These are phyloP conservation scores for Penicillium dipodomyicola DNA, from an alignment of 495 filamentous ascomycete genomes.

Conservation along the genomic window DNA sequence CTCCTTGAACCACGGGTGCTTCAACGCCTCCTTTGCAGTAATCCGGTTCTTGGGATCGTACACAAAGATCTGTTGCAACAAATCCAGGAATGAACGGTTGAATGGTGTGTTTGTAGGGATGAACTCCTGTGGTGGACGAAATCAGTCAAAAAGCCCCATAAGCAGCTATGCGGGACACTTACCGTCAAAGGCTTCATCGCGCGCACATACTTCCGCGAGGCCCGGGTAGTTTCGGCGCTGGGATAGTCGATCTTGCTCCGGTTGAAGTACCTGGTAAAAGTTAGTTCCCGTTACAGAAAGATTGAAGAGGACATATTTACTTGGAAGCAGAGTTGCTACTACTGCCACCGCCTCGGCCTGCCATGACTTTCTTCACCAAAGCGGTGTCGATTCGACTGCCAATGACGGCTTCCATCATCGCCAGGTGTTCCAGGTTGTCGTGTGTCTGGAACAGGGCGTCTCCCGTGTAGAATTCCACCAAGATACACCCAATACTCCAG, in stretches of 20 bases:
- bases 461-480: conserved; percentile 98
- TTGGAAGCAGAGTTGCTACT: conserved; percentile 74
- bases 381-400: conserved; percentile 67
- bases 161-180: conserved; percentile 40
- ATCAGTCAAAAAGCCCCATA: background rate
- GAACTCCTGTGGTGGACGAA: conserved; percentile 62
- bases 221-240: conserved; percentile 78
- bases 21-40: conserved; percentile 84
- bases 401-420: conserved; percentile 98
- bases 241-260: conserved; percentile 84
- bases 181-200: conserved; percentile 90
- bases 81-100: conserved; percentile 80
- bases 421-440: conserved; percentile 95
- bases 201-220: conserved; percentile 87
- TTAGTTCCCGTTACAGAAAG: conserved; percentile 3
- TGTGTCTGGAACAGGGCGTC: conserved; percentile 98
- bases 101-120: conserved; percentile 78
- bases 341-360: conserved; percentile 60
- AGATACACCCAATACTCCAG: conserved; percentile 98
- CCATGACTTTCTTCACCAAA: conserved; percentile 71
- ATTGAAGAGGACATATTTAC: conserved; percentile 49
- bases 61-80: conserved; percentile 86
- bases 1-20: conserved; percentile 95
- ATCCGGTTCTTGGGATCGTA: conserved; percentile 91
- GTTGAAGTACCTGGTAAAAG: conserved; percentile 71